Base-by-base conservation (phyloP, 2,329 filamentous ascomycete genomes). In the Biscogniauxia mediterranea region DNA sequence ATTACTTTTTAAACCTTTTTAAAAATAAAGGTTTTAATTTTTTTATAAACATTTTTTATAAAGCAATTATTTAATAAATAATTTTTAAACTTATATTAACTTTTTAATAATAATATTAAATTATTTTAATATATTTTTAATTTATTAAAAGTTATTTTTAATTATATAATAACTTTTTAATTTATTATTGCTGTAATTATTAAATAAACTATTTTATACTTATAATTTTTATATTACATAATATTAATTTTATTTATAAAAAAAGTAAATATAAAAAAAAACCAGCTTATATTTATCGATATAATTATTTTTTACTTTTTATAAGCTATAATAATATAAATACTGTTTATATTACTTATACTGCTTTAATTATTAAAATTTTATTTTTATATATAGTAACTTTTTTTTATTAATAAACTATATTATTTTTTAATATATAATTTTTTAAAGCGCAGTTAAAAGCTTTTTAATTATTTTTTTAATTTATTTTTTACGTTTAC, bases 111-210 rank as follows among this genome's bases (percentile, higher is more conserved):
- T 42, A 46, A 4, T 46, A 20, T 21, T 21, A 55, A 55, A 7
- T 19, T 55, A 19, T 55, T 42, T 42, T 55, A 42, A 55, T 55
- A 38, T 5, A 28, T 54, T 54, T 54, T 54, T 28, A 54, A 17
- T 11, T n/a, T 38, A 5, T 54, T 54, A 26, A 54, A 54, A 17
- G 17, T 6, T 46, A n/a, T n/a, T 46, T n/a, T 46, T 46, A 46
- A n/a, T 46, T 46, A 9, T 2, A 46, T 46, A 46, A 46, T 23
- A 46, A 6, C 38, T 15, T 46, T 46, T 9, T 17, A 23, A 5
- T 46, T 46, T 17, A 46, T n/a, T 4, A 11, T n/a, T 15, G 2
- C 17, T 46, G 23, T 52, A 23, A 20, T n/a, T 23, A 52, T 26
- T 13, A 15, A 21, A 26, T 52, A 52, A n/a, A 52, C 11, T 20